Conservation (phyloP, 1,139 yeast species). For the Taphrina wiesneri region DNA sequence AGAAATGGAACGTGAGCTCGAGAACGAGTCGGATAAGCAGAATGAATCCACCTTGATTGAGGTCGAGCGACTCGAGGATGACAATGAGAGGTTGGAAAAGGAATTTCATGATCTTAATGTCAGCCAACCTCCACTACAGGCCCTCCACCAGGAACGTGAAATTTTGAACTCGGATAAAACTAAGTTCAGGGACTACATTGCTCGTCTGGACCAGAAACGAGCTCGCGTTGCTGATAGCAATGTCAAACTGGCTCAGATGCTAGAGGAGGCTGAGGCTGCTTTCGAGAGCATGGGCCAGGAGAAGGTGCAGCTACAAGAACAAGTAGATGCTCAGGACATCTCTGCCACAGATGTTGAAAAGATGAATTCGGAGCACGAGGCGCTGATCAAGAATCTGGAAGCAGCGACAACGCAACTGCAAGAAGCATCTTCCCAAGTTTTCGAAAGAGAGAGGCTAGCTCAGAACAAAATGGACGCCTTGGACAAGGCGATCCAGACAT, state of each 20-base stretch:
- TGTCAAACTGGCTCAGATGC: conserved; percentile 51
- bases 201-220: conserved; percentile 64
- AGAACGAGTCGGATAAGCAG: conserved; percentile 55
- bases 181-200: conserved; percentile 70
- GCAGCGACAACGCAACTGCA: conserved; percentile 52
- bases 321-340: conserved; percentile 58
- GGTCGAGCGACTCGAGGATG: conserved; percentile 50
- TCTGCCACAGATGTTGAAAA: conserved; percentile 64
- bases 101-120: conserved; percentile 45
- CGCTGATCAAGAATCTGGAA: conserved; percentile 60
- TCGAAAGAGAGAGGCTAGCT: conserved; percentile 54
- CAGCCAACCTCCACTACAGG: conserved; percentile 50
- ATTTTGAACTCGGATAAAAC: conserved; percentile 71
- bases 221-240: conserved; percentile 60
- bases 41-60: conserved; percentile 51
- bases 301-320: conserved; percentile 52
- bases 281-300: conserved; percentile 53
- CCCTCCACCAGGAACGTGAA: conserved; percentile 58
- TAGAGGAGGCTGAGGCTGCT: conserved; percentile 55
- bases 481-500: conserved; percentile 56
- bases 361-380: conserved; percentile 62
- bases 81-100: conserved; percentile 47
- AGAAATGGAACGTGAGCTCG: conserved; percentile 58
- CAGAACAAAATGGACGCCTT: conserved; percentile 55
- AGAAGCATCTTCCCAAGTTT: conserved; percentile 47